Base-by-base conservation (phyloP, 192 early-diverging fungal genomes). In the Dissophora globulifera region DNA sequence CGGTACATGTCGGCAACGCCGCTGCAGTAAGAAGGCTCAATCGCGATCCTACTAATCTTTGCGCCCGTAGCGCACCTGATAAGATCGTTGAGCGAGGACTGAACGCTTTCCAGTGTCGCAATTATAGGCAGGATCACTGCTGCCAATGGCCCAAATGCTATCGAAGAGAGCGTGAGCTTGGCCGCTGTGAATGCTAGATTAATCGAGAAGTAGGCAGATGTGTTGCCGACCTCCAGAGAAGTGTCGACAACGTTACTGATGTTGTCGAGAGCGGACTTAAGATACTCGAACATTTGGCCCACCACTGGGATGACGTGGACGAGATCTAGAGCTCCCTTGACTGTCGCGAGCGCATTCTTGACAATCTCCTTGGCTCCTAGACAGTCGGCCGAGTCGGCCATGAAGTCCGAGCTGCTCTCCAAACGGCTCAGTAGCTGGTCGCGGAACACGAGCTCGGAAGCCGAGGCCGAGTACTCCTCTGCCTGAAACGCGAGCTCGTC, bases 1-100 rank as follows among this genome's bases (percentile, higher is more conserved):
- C 69, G 50, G 52, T 71, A 71, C 10, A 71, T 15, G 53, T 71
- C 46, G 13, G 69, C 69, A 12, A 71, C 15, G 11, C 23, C 6
- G 23, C 31, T 17, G 53, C 69, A 71, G 15, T 41, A 31, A 19
- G 58, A 46, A 2, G 17, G 25, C 2, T 62, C 42, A 11, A 71
- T 48, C 20, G 6, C 22, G 0, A 68, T 8, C 12, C 31, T 29
- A n/a, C 13, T 27, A 2, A 13, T n/a, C n/a, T n/a, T 15, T 4
- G 35, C 13, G 13, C 19, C 30, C 2, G 19, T 27, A 15, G 7
- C 33, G 43, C 63, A 56, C 20, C 31, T 33, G 49, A 20, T 0
- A 25, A 66, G 19, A 0, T 17, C 29, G 10, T 11, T 10, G 27
- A 38, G 23, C 4, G 41, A 20, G 29, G 42, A 30, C 17, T 50